Evolutionary conservation across 192 early-diverging fungal genomes (phyloP).

Genomic region (Anaeromyces robustus): DNA sequence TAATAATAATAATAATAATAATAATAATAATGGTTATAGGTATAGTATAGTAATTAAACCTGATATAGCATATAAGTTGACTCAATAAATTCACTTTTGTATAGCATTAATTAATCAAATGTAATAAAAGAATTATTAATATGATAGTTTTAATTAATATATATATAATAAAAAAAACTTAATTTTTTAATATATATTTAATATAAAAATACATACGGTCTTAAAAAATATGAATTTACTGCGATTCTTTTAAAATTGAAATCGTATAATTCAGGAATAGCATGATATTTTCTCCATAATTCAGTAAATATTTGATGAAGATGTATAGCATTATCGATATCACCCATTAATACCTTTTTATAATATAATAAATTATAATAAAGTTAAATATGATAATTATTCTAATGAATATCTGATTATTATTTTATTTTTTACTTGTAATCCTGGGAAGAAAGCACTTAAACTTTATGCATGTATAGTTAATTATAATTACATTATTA

Average conservation of each 20-base stretch:
- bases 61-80: slow-evolving; percentile 82
- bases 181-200: too few relatives aligned
- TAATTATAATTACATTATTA: too few relatives aligned
- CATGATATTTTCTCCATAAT: slow-evolving; percentile 71
- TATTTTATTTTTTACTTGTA: too few relatives aligned
- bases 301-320: slow-evolving; percentile 70
- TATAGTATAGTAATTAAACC: too few relatives aligned
- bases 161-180: too few relatives aligned
- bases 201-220: slow-evolving; percentile 25
- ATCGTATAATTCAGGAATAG: slow-evolving; percentile 79
- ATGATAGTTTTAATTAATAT: too few relatives aligned
- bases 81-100: slow-evolving; percentile 64
- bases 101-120: too few relatives aligned
- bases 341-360: slow-evolving; percentile 59
- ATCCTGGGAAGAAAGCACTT: too few relatives aligned
- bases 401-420: neutral
- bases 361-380: neutral
- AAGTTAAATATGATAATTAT: neutral
- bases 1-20: too few relatives aligned
- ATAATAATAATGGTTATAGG: too few relatives aligned
- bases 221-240: slow-evolving; percentile 62
- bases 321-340: slow-evolving; percentile 67
- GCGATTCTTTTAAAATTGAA: slow-evolving; percentile 41
- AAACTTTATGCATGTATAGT: too few relatives aligned
- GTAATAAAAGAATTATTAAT: too few relatives aligned